Evolutionary conservation across 2,329 filamentous ascomycete species (phyloP).

Genomic region (Alternaria brassicicola): DNA sequence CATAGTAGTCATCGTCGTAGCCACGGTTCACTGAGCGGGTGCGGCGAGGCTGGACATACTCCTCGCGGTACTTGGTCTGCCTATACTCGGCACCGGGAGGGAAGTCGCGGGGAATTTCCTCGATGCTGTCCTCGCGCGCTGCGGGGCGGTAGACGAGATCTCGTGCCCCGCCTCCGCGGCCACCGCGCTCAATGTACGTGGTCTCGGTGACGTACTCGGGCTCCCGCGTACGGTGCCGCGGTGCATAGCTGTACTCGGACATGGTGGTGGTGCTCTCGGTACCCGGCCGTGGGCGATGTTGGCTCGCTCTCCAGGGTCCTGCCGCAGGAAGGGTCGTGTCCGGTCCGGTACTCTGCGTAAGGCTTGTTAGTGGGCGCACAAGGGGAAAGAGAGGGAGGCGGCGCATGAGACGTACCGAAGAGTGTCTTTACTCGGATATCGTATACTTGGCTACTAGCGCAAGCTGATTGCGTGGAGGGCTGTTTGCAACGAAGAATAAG

Average conservation of each 20-base stretch:
- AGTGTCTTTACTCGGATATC: conserved; percentile 7
- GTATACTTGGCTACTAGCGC: conserved; percentile 24
- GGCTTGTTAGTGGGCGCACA: conserved; percentile 22
- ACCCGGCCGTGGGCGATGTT: conserved; percentile 17
- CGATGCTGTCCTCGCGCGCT: conserved; percentile 76
- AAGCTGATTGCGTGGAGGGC: conserved; percentile 19
- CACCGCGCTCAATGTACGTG: conserved; percentile 58
- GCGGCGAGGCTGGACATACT: conserved; percentile 61
- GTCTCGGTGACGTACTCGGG: conserved; percentile 59
- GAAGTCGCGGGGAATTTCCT: conserved; percentile 85
- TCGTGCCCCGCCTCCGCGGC: conserved; percentile 50
- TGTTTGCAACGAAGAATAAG: conserved; percentile 35
- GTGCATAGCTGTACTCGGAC: conserved; percentile 58
- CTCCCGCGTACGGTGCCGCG: conserved; percentile 56
- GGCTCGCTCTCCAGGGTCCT: conserved; percentile 20
- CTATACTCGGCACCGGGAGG: conserved; percentile 65
- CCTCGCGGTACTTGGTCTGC: conserved; percentile 56
- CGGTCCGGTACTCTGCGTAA: conserved; percentile 21
- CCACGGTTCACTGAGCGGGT: conserved; percentile 69
- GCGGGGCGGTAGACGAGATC: conserved; percentile 58
- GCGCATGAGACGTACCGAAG: conserved; percentile 28
- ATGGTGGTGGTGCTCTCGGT: conserved; percentile 46
- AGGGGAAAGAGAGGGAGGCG: neutral
- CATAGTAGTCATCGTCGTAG: conserved; percentile 59
- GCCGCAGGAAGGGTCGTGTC: conserved; percentile 4